Percentiles rank a stretch among this genome's conserved stretches.
phyloP scores from a whole-genome alignment of 2,329 filamentous ascomycete species.

The Clonostachys sp. region DNA sequence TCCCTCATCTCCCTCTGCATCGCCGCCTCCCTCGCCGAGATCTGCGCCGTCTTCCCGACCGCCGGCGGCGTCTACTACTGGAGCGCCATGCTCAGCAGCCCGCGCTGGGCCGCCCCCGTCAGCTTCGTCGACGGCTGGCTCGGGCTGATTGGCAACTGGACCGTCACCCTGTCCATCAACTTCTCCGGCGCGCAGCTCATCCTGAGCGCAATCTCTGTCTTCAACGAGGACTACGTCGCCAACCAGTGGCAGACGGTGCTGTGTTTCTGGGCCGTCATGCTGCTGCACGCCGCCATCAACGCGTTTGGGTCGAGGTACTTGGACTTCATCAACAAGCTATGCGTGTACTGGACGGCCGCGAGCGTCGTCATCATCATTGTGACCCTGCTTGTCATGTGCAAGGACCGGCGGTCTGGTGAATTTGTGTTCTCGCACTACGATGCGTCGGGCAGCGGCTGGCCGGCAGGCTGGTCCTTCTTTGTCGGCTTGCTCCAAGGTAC shows the following conservation, averaged over 20 bases:
- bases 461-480: constrained; percentile 57
- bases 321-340: constrained; percentile 64
- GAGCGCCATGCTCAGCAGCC: constrained; percentile 63
- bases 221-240: constrained; percentile 53
- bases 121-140: constrained; percentile 74
- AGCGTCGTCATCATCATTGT: constrained; percentile 69
- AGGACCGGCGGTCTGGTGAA: constrained; percentile 56
- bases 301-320: constrained; percentile 56
- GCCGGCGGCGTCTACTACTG: constrained; percentile 68
- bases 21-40: constrained; percentile 68
- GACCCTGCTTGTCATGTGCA: constrained; percentile 61
- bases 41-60: constrained; percentile 60
- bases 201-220: constrained; percentile 61
- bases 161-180: constrained; percentile 66
- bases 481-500: constrained; percentile 46
- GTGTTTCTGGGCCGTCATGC: constrained; percentile 65
- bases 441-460: constrained; percentile 66
- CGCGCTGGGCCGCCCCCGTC: constrained; percentile 55
- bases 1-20: constrained; percentile 69
- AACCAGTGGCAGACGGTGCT: constrained; percentile 70
- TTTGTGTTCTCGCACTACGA: constrained; percentile 68
- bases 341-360: constrained; percentile 68
- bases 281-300: constrained; percentile 62
- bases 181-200: constrained; percentile 67
- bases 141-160: constrained; percentile 68